phyloP scores from a whole-genome alignment of 495 filamentous ascomycete genomes.

The Penicillium cataractarum region DNA sequence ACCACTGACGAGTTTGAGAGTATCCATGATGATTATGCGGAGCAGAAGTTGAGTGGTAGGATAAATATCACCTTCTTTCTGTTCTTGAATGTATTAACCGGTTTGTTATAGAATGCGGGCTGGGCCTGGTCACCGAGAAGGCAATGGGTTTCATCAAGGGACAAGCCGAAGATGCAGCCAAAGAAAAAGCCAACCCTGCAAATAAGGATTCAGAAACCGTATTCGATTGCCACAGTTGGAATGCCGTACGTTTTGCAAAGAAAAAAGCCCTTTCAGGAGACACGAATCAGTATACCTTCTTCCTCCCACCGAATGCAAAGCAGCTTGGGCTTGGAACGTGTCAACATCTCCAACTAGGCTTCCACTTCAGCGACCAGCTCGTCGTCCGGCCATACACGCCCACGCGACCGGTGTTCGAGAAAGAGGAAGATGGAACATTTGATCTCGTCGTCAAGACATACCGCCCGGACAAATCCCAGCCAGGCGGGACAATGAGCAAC shows the following conservation, averaged over 20 bases:
- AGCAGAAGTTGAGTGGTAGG: conserved; percentile 7
- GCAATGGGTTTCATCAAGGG: background rate
- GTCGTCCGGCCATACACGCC: background rate
- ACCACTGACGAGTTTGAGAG: conserved; percentile 2
- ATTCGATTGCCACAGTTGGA: background rate
- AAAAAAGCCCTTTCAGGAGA: background rate
- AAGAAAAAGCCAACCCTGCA: background rate
- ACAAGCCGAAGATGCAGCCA: background rate
- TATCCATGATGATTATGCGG: conserved; percentile 4
- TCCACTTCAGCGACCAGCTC: conserved; percentile 5
- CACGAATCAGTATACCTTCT: background rate
- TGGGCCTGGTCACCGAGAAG: background rate
- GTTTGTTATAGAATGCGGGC: background rate
- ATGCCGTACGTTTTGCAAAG: background rate
- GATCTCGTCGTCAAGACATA: conserved; percentile 4
- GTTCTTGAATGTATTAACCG: background rate
- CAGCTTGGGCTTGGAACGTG: background rate
- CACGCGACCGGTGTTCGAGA: background rate
- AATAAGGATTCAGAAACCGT: background rate
- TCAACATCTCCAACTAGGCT: conserved; percentile 1
- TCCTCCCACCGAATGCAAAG: background rate
- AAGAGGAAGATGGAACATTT: conserved; percentile 6
- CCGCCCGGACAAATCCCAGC: background rate
- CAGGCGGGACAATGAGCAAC: conserved; percentile 3
- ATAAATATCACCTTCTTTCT: too few relatives aligned